These are phyloP conservation scores for Remersonia thermophila DNA, from an alignment of 2,329 filamentous ascomycete species.

Conservation along the genomic window DNA sequence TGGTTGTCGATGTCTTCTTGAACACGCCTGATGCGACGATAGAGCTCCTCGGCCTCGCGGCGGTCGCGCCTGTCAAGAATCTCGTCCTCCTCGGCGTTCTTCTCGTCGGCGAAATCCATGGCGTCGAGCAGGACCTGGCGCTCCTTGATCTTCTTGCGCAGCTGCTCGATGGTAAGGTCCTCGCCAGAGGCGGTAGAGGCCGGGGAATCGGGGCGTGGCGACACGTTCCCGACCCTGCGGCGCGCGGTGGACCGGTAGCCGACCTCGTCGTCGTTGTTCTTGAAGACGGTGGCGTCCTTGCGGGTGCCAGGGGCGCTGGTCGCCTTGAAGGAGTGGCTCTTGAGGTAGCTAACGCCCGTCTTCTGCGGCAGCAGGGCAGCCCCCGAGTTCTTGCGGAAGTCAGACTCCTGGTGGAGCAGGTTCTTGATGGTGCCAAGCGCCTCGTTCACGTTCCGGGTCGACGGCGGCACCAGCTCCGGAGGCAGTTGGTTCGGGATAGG, in stretches of 20 bases:
- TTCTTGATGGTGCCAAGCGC: constrained; percentile 90
- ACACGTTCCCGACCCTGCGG: constrained; percentile 61
- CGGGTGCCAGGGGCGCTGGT: constrained; percentile 47
- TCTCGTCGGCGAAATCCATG: constrained; percentile 92
- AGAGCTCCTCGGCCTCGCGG: constrained; percentile 85
- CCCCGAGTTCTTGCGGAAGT: constrained; percentile 76
- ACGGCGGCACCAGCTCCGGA: constrained; percentile 85
- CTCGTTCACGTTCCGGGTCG: constrained; percentile 82
- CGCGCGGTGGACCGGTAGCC: constrained; percentile 91
- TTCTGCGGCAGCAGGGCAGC: constrained; percentile 86
- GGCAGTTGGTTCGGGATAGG: constrained; percentile 79
- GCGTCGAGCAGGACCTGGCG: constrained; percentile 91
- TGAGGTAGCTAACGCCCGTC: constrained; percentile 96
- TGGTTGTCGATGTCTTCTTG: constrained; percentile 93
- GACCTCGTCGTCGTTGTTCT: constrained; percentile 87
- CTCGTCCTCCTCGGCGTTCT: constrained; percentile 80
- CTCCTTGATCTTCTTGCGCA: constrained; percentile 86
- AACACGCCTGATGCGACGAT: constrained; percentile 77
- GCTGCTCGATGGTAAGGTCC: constrained; percentile 72
- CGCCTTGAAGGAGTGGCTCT: constrained; percentile 81
- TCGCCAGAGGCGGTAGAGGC: constrained; percentile 60
- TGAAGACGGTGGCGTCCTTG: constrained; percentile 93
- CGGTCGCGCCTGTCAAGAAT: constrained; percentile 80
- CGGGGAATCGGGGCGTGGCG: constrained; percentile 69
- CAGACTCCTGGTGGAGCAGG: constrained; percentile 78